A percentile compares a stretch with the other conserved stretches of the same genome.
Conservation (phyloP, 305 asterid genomes). For the Fraxinus greggii region DNA sequence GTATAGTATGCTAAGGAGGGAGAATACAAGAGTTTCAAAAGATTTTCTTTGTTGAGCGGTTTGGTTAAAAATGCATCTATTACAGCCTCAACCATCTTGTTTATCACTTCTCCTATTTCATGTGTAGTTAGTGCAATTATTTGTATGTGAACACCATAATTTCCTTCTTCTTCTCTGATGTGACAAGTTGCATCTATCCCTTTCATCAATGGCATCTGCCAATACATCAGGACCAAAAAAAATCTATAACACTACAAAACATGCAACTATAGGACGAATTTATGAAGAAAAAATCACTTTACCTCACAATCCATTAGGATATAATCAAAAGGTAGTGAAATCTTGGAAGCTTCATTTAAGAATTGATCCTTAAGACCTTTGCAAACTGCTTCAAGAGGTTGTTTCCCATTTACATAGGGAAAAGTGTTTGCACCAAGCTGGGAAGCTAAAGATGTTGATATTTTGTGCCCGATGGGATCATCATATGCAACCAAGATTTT, state of each 20-base stretch:
- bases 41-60: constrained; percentile 33
- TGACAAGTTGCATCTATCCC: constrained; percentile 45
- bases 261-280: too few relatives aligned
- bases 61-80: constrained; percentile 47
- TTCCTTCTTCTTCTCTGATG: constrained; percentile 41
- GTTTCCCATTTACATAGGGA: constrained; percentile 43
- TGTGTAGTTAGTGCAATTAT: constrained; percentile 52
- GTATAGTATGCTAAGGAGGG: neutral
- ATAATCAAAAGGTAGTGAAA: constrained; percentile 37
- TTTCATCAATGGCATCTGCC: constrained; percentile 61
- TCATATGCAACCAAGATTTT: constrained; percentile 47
- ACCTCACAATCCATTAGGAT: constrained; percentile 63
- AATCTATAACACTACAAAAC: too few relatives aligned
- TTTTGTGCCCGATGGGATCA: constrained; percentile 29
- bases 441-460: constrained; percentile 29
- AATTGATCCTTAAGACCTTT: constrained; percentile 19
- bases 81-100: constrained; percentile 46
- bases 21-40: constrained; percentile 16
- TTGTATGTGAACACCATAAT: constrained; percentile 32
- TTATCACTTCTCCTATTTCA: constrained; percentile 35
- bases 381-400: constrained; percentile 34
- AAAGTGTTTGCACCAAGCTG: constrained; percentile 37
- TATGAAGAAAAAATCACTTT: neutral
- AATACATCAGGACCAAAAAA: too few relatives aligned
- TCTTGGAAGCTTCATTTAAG: constrained; percentile 8